Conservation (phyloP, 1,139 yeast genomes). For the Zygosaccharomyces pseudobailii region DNA sequence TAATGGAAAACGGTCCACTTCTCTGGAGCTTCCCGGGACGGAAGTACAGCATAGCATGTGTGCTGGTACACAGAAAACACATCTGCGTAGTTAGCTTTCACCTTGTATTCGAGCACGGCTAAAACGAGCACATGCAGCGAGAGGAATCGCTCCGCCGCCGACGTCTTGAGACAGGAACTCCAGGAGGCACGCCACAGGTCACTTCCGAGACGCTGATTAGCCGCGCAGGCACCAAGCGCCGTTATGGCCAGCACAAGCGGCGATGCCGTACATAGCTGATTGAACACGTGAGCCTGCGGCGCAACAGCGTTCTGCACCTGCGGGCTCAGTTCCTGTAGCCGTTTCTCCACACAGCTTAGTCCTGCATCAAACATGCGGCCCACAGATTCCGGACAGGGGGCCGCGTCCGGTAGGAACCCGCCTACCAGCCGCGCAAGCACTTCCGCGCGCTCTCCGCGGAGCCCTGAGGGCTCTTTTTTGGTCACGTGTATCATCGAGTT, state of each 20-base stretch:
- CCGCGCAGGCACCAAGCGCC: conserved; percentile 5
- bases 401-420: background rate
- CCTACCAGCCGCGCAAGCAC: background rate
- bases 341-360: background rate
- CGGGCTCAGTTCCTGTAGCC: conserved; percentile 1
- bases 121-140: conserved; percentile 10
- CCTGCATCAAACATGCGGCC: conserved; percentile 1
- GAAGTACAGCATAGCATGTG: conserved; percentile 6
- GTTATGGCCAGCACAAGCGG: background rate
- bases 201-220: conserved; percentile 2
- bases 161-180: conserved; percentile 11
- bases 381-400: background rate
- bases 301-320: background rate
- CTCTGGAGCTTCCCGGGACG: conserved; percentile 4
- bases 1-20: conserved; percentile 15
- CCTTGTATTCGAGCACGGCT: conserved; percentile 7
- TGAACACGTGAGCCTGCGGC: conserved; percentile 1
- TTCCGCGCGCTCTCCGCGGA: background rate
- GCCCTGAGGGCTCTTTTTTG: background rate
- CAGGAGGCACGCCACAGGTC: conserved; percentile 14
- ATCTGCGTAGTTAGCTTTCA: background rate
- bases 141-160: conserved; percentile 9
- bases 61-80: conserved; percentile 15
- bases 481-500: conserved; percentile 17
- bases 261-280: background rate